Evolutionary conservation across 257 asterid genomes (phyloP), one percentile per base, ranked within the genome.

Genomic region (Plantago ovata): DNA sequence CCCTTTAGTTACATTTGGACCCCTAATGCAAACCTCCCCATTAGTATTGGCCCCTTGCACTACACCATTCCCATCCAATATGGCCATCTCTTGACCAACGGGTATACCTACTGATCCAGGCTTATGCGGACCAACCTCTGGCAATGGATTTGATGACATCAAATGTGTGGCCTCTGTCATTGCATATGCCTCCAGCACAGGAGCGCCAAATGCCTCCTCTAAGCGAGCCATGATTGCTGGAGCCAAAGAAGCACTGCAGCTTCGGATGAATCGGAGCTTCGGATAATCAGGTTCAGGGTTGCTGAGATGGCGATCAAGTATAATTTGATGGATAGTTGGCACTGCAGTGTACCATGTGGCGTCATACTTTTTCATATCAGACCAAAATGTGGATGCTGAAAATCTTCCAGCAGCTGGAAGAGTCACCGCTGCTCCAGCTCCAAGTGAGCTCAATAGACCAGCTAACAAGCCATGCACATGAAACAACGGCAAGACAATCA

Each of bases 331-430:
- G 0, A 93, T 82, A 11, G 99, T 93, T 10, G 99, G 99, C 43
- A 93, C 99, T 0, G 99, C 97, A 0, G 97, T 93, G 80, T 86
- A 93, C 97, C 97, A 93, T 12, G 97, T 89, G 15, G 99, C 97
- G 10, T 78, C 63, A 40, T 81, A 81, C 24, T 71, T 75, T 0
- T 54, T 81, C 97, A 93, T 89, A 47, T 93, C 99, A 3, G 89
- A 28, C 99, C 99, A 93, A 60, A 93, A 93, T 0, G 90, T 93
- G 1, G 99, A 84, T 19, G 95, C 99, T 0, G 99, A 93, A 76
- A 93, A 93, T 68, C 97, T 79, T 42, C 99, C 99, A 3, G 92
- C 76, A 12, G 94, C 79, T 4, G 99, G 99, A 19, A 93, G 95
- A 18, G 94, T 67, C 39, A 83, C 99, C 0, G 96, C 77, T 16